Evolutionary conservation across 2,329 filamentous ascomycete genomes (phyloP).

Genomic region (Trichoderma citrinoviride): DNA sequence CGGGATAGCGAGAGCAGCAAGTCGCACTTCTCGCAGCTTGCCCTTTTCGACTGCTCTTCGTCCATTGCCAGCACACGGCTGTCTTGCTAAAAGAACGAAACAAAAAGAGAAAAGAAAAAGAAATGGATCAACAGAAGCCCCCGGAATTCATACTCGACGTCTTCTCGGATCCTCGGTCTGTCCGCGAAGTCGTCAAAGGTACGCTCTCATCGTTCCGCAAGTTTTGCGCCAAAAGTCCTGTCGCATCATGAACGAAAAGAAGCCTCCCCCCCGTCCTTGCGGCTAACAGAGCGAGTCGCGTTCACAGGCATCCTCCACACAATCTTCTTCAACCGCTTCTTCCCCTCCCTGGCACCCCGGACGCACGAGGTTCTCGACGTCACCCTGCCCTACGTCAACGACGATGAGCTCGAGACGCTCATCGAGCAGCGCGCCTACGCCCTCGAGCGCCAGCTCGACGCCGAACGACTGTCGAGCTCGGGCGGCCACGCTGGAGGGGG

Average conservation of each 20-base stretch:
- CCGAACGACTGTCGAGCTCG: conserved; percentile 46
- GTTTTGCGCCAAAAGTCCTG: background rate
- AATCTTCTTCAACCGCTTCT: conserved; percentile 98
- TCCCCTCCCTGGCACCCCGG: conserved; percentile 77
- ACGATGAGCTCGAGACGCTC: conserved; percentile 86
- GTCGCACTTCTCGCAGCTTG: background rate
- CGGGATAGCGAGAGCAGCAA: background rate
- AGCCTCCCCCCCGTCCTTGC: background rate
- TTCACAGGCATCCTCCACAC: conserved; percentile 80
- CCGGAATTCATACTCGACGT: conserved; percentile 93
- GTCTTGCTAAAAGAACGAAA: background rate
- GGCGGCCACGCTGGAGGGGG: conserved; percentile 20
- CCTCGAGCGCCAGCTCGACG: conserved; percentile 73
- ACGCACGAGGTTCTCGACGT: conserved; percentile 89
- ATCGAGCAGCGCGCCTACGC: conserved; percentile 84
- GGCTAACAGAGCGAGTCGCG: background rate
- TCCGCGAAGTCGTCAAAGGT: conserved; percentile 94
- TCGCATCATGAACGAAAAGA: background rate
- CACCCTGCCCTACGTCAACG: conserved; percentile 83
- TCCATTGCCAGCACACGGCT: background rate
- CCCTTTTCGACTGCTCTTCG: background rate
- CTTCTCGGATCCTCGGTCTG: conserved; percentile 84
- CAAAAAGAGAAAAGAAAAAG: conserved; percentile 16
- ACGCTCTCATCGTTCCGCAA: background rate
- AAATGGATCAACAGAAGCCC: conserved; percentile 55